A percentile compares a stretch with the other conserved stretches of the same genome.
Conservation (phyloP, 129 eudicot species). For the Ambrosia artemisiifolia region DNA sequence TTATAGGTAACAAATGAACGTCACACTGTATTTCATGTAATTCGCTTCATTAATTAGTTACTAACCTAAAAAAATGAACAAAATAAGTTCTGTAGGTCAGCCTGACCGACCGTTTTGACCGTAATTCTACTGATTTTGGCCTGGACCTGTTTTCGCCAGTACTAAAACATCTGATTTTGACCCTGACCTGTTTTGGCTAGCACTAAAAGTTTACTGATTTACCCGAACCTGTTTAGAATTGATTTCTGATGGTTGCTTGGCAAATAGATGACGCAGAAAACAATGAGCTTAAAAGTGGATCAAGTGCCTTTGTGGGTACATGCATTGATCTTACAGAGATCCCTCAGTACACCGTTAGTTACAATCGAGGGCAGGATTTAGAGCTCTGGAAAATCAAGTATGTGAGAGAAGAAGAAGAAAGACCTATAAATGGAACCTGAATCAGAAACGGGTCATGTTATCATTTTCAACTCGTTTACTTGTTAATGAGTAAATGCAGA, state of each 20-base stretch:
- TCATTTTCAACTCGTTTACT: not conserved
- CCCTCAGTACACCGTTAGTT: slow-evolving; percentile 61
- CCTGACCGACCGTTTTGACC: not conserved
- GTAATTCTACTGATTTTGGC: not conserved
- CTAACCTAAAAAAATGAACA: not conserved
- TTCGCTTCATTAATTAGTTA: not conserved
- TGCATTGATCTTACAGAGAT: slow-evolving; percentile 51
- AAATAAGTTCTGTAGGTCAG: not conserved
- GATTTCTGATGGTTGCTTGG: not conserved
- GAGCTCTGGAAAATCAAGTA: slow-evolving; percentile 85
- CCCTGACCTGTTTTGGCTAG: not conserved
- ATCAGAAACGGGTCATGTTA: not conserved
- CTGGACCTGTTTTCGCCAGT: not conserved
- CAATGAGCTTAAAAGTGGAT: slow-evolving; percentile 20
- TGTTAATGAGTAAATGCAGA: not conserved
- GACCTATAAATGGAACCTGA: not conserved
- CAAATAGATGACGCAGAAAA: slow-evolving; percentile 33
- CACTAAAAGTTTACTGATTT: not conserved
- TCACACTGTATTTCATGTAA: not conserved
- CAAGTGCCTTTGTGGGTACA: slow-evolving; percentile 50
- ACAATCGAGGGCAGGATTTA: slow-evolving; percentile 67
- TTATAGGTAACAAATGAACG: not conserved
- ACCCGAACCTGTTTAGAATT: not conserved
- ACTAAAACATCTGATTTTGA: not conserved
- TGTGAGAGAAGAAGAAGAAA: slow-evolving; percentile 4